Evolutionary conservation across 208 protist species (phyloP), one percentile per base, ranked within the genome.

Genomic region (Polymyxa betae): DNA sequence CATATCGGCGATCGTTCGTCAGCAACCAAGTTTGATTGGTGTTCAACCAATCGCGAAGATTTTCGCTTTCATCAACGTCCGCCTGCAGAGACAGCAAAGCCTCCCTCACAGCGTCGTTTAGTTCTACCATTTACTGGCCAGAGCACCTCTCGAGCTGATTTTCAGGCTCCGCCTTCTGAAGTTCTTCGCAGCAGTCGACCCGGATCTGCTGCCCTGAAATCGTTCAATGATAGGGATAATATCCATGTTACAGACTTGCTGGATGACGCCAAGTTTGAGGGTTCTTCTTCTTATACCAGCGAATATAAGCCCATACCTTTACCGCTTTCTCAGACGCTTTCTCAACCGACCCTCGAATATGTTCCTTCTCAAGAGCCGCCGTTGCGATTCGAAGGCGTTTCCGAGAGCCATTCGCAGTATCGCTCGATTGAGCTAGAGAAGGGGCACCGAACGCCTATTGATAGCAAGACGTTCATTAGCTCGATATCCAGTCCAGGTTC

Each of bases 61-160:
- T 82, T 38, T n/a, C 72, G 72, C 10, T 43, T 35, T 12, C 5
- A 82, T 5, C 16, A 82, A 12, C 16, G 5, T 43, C 16, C 16
- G 72, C 72, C 16, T 12, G 16, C 72, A 20, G 16, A 35, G 72
- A 45, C 72, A n/a, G n/a, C 72, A 43, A n/a, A 20, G 5, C 72
- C 16, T 12, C 72, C 5, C 72, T 29, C 54, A 29, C n/a, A 82
- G 5, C 5, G 16, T 16, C 5, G 72, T 5, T 20, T 82, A 12
- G 72, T 82, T 43, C n/a, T 82, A n/a, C 72, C 72, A n/a, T 82
- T 82, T 43, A 82, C 72, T 20, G 72, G 16, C 12, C 72, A 82
- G 72, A 45, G 16, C 35, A 82, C 72, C 5, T 45, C 72, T 5
- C 72, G 72, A 35, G n/a, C 72, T n/a, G 72, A 82, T 5, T 82